Evolutionary conservation across 1,139 yeast genomes (phyloP).

Genomic region (Scheffersomyces insectosa): DNA sequence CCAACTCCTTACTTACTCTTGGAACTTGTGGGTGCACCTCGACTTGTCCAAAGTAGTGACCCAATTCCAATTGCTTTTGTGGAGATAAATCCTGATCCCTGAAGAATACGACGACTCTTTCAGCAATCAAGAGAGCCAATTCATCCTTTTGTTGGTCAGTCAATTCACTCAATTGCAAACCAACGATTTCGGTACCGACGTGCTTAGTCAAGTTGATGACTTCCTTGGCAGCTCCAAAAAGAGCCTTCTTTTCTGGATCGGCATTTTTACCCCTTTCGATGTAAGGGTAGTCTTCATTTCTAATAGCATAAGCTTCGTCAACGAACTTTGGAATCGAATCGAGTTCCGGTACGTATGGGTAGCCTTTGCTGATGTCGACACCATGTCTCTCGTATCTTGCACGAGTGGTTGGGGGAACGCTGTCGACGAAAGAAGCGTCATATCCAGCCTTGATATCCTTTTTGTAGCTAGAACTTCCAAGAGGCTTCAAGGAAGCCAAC

Average conservation of each 20-base stretch:
- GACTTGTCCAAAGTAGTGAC: constrained; percentile 44
- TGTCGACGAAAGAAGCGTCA: constrained; percentile 8
- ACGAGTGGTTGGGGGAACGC: constrained; percentile 13
- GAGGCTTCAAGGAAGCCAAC: constrained; percentile 11
- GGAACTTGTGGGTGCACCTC: constrained; percentile 46
- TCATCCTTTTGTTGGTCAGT: constrained; percentile 34
- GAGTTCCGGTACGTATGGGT: constrained; percentile 13
- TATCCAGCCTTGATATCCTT: constrained; percentile 4
- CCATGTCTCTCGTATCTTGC: constrained; percentile 15
- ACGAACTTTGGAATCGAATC: constrained; percentile 15
- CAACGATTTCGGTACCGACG: constrained; percentile 20
- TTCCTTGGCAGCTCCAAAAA: constrained; percentile 19
- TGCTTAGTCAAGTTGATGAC: constrained; percentile 18
- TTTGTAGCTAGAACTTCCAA: constrained; percentile 7
- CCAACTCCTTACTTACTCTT: constrained; percentile 14
- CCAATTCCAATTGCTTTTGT: constrained; percentile 45
- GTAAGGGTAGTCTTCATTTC: constrained; percentile 16
- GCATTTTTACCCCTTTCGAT: constrained; percentile 18
- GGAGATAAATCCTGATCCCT: constrained; percentile 46
- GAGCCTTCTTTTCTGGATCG: constrained; percentile 20
- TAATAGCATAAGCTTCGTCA: constrained; percentile 16
- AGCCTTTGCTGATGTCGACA: constrained; percentile 16
- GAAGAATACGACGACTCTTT: constrained; percentile 45
- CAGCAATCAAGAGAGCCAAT: constrained; percentile 44
- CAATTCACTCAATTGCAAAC: constrained; percentile 20